Conservation (phyloP, 2,329 filamentous ascomycete species). For the Monosporascus sp. region DNA sequence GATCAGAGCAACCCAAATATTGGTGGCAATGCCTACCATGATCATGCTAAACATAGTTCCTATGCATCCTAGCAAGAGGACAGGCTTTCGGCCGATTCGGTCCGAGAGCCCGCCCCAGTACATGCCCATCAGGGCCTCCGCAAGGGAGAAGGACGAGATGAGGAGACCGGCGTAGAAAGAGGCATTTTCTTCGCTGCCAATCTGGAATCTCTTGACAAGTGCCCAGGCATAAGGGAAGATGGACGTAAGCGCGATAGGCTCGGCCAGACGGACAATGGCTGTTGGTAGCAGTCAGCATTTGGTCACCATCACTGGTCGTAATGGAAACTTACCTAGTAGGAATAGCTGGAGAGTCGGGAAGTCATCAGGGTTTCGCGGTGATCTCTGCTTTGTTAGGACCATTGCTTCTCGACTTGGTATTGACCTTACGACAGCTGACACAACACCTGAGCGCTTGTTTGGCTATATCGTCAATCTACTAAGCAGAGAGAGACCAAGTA, state of each 20-base stretch:
- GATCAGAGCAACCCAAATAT: conserved; percentile 75
- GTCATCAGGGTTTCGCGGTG: conserved; percentile 58
- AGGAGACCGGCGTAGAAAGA: conserved; percentile 85
- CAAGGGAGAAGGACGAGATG: conserved; percentile 79
- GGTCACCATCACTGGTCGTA: not conserved
- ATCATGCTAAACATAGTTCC: conserved; percentile 81
- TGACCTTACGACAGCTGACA: conserved; percentile 41
- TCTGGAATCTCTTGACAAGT: conserved; percentile 69
- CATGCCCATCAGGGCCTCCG: conserved; percentile 79
- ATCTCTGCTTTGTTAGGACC: conserved; percentile 46
- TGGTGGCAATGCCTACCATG: conserved; percentile 75
- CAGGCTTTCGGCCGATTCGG: conserved; percentile 76
- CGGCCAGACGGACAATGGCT: conserved; percentile 90
- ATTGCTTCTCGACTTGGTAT: conserved; percentile 39
- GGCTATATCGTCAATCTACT: conserved; percentile 1
- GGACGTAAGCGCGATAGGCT: conserved; percentile 87
- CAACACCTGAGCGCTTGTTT: conserved; percentile 26
- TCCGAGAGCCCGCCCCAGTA: conserved; percentile 85
- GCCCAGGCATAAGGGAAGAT: conserved; percentile 92
- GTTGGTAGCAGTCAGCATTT: conserved; percentile 5
- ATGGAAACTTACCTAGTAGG: conserved; percentile 62
- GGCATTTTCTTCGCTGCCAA: conserved; percentile 68
- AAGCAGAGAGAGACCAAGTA: conserved; percentile 8
- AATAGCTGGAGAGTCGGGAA: conserved; percentile 83
- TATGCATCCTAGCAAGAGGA: conserved; percentile 73